Base-by-base conservation (phyloP, 768 basidiomycete genomes). In the Amanita brunnescens region DNA sequence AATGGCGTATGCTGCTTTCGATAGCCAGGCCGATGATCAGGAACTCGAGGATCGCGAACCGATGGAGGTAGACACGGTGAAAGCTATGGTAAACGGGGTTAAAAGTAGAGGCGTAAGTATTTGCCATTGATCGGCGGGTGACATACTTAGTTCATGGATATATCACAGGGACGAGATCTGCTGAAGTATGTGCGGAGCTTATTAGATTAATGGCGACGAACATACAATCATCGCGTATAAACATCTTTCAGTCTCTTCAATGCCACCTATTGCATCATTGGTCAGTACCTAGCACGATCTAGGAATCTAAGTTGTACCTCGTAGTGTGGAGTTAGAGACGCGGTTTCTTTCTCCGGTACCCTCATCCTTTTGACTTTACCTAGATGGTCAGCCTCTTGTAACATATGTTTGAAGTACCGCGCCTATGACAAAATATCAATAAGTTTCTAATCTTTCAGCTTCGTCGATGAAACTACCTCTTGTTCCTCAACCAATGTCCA, bases 401-500 rank as follows among this genome's bases (percentile, higher is more conserved):
- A 64, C 79, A 96, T 86, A 3, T 68, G 64, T 65, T 94, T 95
- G 75, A 96, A 96, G 60, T 89, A 81, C 9, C 87, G 78, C 5
- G 90, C 91, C 91, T 92, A 52, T 21, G 23, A 23, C 58, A 10
- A n/a, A 24, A 44, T 3, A n/a, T 20, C 6, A 42, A 54, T 33
- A 37, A 12, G 53, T 20, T 29, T n/a, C 41, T 9, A 32, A 44
- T 13, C 16, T 8, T 12, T 29, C n/a, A 29, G 29, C n/a, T 10
- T 10, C 53, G 24, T 7, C 37, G 34, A 32, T 18, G 24, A 48
- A 55, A 69, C 35, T 34, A 84, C 88, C 76, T 91, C 89, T 63
- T 96, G 94, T 63, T 92, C 87, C 70, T 98, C 96, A 6, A 98
- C 89, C 59, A 98, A 67, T 1, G 87, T 88, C 95, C 95, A 99